Evolutionary conservation across 2,329 filamentous ascomycete species (phyloP).

Genomic region (Macrophomina phaseolina): DNA sequence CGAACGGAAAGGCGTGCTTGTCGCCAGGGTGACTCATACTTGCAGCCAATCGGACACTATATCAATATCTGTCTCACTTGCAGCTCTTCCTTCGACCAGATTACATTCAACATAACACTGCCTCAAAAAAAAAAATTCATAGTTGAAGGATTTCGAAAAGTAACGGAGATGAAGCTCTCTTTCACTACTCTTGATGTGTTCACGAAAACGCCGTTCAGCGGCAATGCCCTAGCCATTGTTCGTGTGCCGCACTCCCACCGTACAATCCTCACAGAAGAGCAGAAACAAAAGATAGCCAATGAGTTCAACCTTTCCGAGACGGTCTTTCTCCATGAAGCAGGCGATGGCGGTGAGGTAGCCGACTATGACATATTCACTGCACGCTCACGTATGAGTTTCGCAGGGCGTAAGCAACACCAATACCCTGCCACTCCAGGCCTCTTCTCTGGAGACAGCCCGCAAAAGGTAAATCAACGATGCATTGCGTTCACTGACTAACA

Average conservation of each 20-base stretch:
- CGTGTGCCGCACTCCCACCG: constrained; percentile 45
- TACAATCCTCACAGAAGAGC: constrained; percentile 48
- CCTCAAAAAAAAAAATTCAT: not conserved
- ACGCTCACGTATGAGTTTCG: constrained; percentile 60
- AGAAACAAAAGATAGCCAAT: constrained; percentile 60
- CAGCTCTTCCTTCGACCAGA: not conserved
- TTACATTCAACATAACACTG: not conserved
- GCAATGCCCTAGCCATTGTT: constrained; percentile 64
- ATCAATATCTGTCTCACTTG: not conserved
- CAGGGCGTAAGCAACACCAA: constrained; percentile 49
- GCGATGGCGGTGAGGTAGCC: constrained; percentile 30
- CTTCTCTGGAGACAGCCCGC: too few species aligned
- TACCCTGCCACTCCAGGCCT: too few species aligned
- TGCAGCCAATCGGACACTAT: not conserved
- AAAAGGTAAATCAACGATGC: too few species aligned
- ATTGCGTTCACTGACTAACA: not conserved
- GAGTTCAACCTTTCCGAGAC: constrained; percentile 66
- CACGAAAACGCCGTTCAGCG: constrained; percentile 52
- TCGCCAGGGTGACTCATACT: not conserved
- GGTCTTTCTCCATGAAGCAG: constrained; percentile 57
- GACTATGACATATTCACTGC: constrained; percentile 61
- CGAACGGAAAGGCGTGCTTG: not conserved
- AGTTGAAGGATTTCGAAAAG: too few species aligned
- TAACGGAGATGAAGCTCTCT: constrained; percentile 31
- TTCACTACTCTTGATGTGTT: constrained; percentile 56